Conservation (phyloP, 2,329 filamentous ascomycete species). For the Stylonectria norvegica region DNA sequence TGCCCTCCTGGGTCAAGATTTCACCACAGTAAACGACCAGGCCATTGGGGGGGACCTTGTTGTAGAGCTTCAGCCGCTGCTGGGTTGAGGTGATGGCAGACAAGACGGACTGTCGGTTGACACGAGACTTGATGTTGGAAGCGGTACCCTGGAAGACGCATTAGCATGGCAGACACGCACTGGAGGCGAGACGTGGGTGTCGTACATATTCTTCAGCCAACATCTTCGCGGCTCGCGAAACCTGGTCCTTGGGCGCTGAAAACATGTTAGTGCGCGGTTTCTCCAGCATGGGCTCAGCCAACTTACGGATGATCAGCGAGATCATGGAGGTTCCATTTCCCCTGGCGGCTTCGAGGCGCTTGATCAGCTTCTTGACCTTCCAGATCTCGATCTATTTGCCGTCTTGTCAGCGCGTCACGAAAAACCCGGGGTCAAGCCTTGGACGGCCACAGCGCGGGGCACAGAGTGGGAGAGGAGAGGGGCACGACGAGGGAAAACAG, state of each 20-base stretch:
- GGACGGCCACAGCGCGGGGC: conserved; percentile 30
- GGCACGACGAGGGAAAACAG: conserved; percentile 15
- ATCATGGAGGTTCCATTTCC: conserved; percentile 99
- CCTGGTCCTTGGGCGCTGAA: conserved; percentile 92
- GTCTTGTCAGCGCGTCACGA: conserved; percentile 18
- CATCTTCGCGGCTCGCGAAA: conserved; percentile 97
- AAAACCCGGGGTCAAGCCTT: conserved; percentile 7
- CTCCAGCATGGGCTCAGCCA: conserved; percentile 3
- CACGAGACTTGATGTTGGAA: conserved; percentile 98
- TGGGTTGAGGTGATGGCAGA: conserved; percentile 99
- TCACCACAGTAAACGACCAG: conserved; percentile 99
- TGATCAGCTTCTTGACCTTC: conserved; percentile 99
- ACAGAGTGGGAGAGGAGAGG: conserved; percentile 22
- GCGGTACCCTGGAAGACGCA: conserved; percentile 74
- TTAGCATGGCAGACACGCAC: conserved; percentile 7
- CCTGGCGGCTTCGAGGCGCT: conserved; percentile 92
- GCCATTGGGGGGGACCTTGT: conserved; percentile 96
- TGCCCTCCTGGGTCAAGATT: conserved; percentile 98
- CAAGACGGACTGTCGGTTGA: conserved; percentile 96
- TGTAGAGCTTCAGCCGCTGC: conserved; percentile 98
- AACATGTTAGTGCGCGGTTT: conserved; percentile 26
- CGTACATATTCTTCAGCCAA: conserved; percentile 99
- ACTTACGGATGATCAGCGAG: conserved; percentile 94
- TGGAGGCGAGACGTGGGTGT: not conserved
- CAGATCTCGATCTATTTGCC: conserved; percentile 65